These are phyloP conservation scores for Podospora conica DNA, from an alignment of 495 filamentous ascomycete genomes.

Conservation along the genomic window DNA sequence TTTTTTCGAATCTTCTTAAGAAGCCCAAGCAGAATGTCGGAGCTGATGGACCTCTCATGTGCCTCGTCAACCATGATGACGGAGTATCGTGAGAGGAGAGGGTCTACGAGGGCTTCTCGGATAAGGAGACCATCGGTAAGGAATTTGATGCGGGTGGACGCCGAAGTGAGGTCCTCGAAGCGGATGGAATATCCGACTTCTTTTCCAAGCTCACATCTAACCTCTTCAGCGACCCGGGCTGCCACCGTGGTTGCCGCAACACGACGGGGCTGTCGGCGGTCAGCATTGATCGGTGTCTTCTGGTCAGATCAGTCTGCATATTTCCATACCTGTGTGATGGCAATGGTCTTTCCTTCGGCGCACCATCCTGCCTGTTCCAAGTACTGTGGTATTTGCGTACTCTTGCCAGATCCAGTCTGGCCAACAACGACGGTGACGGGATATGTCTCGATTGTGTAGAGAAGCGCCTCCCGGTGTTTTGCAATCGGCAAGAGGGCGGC, in stretches of 20 bases:
- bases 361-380: conserved; percentile 88
- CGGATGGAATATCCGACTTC: conserved; percentile 95
- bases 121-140: conserved; percentile 93
- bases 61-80: conserved; percentile 99
- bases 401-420: conserved; percentile 88
- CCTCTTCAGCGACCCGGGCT: conserved; percentile 84
- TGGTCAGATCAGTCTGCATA: not conserved
- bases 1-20: conserved; percentile 87
- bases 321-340: conserved; percentile 75
- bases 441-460: conserved; percentile 70
- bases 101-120: conserved; percentile 89
- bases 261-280: conserved; percentile 61
- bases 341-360: conserved; percentile 70
- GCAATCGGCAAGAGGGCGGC: conserved; percentile 71
- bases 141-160: conserved; percentile 87
- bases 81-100: conserved; percentile 84
- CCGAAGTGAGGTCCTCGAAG: conserved; percentile 93
- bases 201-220: conserved; percentile 83
- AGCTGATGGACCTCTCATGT: conserved; percentile 91
- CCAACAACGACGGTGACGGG: conserved; percentile 81
- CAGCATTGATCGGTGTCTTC: conserved; percentile 14
- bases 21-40: conserved; percentile 88
- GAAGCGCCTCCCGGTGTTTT: conserved; percentile 62
- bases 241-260: conserved; percentile 94
- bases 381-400: conserved; percentile 83